Base-by-base conservation (phyloP, 2,329 filamentous ascomycete genomes). In the Colletotrichum australisinense region DNA sequence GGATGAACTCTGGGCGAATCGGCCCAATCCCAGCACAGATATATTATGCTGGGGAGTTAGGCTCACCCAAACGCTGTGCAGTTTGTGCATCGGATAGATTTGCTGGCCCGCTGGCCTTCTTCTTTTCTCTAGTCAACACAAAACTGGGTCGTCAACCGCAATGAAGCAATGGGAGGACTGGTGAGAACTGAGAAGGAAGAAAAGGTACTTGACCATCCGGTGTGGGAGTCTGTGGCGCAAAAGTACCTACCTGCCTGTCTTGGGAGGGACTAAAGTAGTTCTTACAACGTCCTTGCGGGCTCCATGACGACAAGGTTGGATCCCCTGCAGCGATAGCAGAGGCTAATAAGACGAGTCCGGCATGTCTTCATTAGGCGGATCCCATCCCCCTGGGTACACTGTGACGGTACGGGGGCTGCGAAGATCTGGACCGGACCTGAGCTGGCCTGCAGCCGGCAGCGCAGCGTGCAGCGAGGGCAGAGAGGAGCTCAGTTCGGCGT, bases 291-390 rank as follows among this genome's bases (percentile, higher is more conserved):
- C 68, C 46, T 62, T 35, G 67, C 35, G 69, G 59, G 64, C 32
- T 67, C 22, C 53, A 30, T n/a, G 42, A 52, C 46, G 57, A 64
- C 69, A 72, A 68, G 69, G 72, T 64, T 73, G 59, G 35, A 49
- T 62, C 60, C 67, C 74, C 65, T 74, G 74, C 68, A 69, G 64
- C 73, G 58, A 75, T 69, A 70, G 42, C 38, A 69, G 68, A 75
- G 63, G 62, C 74, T 75, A 74, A 72, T 72, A 73, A 73, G 74
- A 75, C 63, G 74, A 55, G 72, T 69, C 68, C 74, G 74, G 72
- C 74, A 72, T 73, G 72, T 75, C 72, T 68, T 63, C 65, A 55
- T 68, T 68, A 74, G 72, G 72, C n/a, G 62, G 63, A 73, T 75
- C 72, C 74, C 74, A 74, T 72, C 52, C 55, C 71, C 72, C 63